Evolutionary conservation across 805 yeast genomes (phyloP).

Genomic region (Nakazawaea siamensis): DNA sequence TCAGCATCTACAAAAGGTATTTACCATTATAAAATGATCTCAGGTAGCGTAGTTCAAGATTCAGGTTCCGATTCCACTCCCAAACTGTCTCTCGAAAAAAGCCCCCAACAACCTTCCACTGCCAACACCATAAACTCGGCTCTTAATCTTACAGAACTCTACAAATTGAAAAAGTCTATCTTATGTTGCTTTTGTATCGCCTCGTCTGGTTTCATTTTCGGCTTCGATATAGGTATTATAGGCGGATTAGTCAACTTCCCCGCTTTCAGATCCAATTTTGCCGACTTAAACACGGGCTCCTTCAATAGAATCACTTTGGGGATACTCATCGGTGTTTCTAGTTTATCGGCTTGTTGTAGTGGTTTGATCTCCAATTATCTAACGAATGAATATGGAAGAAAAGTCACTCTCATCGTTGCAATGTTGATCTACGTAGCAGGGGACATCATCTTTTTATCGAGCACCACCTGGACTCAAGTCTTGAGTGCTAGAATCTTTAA

Average conservation of each 20-base stretch:
- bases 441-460: slow-evolving; percentile 14
- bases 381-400: slow-evolving; percentile 19
- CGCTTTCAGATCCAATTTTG: slow-evolving; percentile 16
- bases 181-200: slow-evolving; percentile 19
- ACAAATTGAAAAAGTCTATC: slow-evolving; percentile 10
- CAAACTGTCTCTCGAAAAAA: too few relatives aligned
- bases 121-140: slow-evolving; percentile 6
- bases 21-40: slow-evolving; percentile 1
- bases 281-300: slow-evolving; percentile 6
- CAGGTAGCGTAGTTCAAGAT: too few relatives aligned
- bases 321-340: slow-evolving; percentile 19
- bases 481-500: slow-evolving; percentile 20
- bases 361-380: slow-evolving; percentile 19
- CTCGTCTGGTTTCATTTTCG: slow-evolving; percentile 25
- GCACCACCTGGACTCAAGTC: slow-evolving; percentile 17
- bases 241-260: slow-evolving; percentile 26
- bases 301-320: slow-evolving; percentile 21
- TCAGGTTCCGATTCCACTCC: too few relatives aligned
- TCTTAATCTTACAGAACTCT: slow-evolving; percentile 4
- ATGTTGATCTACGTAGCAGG: slow-evolving; percentile 14
- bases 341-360: slow-evolving; percentile 24
- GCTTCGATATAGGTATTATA: slow-evolving; percentile 28
- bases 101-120: neutral
- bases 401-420: slow-evolving; percentile 16
- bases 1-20: slow-evolving; percentile 4